Evolutionary conservation across 306 rosid genomes (phyloP).

Genomic region (Pueraria montana): DNA sequence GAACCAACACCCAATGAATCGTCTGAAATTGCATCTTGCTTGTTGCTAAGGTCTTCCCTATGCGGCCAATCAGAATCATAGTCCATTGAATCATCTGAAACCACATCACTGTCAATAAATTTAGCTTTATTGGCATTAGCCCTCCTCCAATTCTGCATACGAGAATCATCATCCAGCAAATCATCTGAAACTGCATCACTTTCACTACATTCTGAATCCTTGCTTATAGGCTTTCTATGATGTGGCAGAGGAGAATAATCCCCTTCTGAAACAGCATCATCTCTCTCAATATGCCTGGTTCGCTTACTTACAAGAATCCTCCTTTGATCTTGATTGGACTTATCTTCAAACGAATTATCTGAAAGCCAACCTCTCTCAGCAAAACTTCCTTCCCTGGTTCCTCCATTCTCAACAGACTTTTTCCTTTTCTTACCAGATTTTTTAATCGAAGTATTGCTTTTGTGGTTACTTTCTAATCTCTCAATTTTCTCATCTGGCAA

Average conservation of each 20-base stretch:
- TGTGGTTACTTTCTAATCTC: constrained; percentile 58
- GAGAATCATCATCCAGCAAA: constrained; percentile 45
- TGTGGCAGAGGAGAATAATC: constrained; percentile 46
- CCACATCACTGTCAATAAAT: constrained; percentile 45
- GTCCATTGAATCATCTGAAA: constrained; percentile 59
- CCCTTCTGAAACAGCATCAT: constrained; percentile 50
- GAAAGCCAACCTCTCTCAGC: constrained; percentile 48
- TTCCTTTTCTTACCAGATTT: constrained; percentile 83
- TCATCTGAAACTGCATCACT: constrained; percentile 56
- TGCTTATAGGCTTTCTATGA: constrained; percentile 43
- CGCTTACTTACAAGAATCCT: constrained; percentile 58
- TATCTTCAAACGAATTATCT: constrained; percentile 53
- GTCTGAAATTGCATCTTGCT: constrained; percentile 53
- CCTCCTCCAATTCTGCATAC: constrained; percentile 31
- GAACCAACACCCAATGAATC: constrained; percentile 49
- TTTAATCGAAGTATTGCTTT: constrained; percentile 47
- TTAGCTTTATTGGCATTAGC: constrained; percentile 35
- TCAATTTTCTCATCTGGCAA: constrained; percentile 66
- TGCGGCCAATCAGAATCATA: constrained; percentile 58
- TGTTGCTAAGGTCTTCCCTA: constrained; percentile 62
- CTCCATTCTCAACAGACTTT: constrained; percentile 50
- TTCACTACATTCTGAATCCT: constrained; percentile 40
- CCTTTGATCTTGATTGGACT: constrained; percentile 46
- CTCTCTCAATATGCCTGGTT: constrained; percentile 57
- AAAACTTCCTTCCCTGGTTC: constrained; percentile 63